phyloP scores from a whole-genome alignment of 257 asterid species.

The Rehmannia glutinosa region DNA sequence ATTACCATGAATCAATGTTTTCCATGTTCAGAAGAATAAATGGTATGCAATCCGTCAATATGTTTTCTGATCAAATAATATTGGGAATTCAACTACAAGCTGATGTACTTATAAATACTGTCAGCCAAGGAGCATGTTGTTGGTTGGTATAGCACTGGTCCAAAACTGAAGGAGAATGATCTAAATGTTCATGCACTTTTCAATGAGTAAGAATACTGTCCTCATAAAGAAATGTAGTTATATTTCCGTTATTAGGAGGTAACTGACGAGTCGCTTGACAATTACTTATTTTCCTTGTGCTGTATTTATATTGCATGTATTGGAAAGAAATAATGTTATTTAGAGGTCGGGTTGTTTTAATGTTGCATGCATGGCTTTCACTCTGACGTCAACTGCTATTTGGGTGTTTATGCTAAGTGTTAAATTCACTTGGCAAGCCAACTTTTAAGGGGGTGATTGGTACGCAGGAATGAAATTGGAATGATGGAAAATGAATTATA shows the following conservation, averaged over 20 bases:
- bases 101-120: constrained; percentile 11
- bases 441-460: too few species aligned
- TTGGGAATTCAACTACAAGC: not conserved
- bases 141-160: constrained; percentile 99
- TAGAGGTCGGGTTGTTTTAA: not conserved
- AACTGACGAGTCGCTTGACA: not conserved
- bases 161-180: constrained; percentile 87
- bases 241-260: not conserved
- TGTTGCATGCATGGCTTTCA: not conserved
- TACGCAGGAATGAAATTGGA: too few species aligned
- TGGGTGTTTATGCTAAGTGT: not conserved
- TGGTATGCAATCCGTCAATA: constrained; percentile 39
- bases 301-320: not conserved
- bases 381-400: not conserved
- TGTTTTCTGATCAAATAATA: constrained; percentile 1
- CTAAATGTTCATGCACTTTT: constrained; percentile 70
- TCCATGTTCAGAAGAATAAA: constrained; percentile 90
- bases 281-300: not conserved
- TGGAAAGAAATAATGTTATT: not conserved
- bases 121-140: constrained; percentile 98
- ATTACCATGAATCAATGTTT: constrained; percentile 94
- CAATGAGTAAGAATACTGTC: constrained; percentile 57
- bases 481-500: too few species aligned
- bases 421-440: not conserved
- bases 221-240: not conserved